phyloP scores from a whole-genome alignment of 2,329 filamentous ascomycete genomes.

The Trichoderma polysporum region DNA sequence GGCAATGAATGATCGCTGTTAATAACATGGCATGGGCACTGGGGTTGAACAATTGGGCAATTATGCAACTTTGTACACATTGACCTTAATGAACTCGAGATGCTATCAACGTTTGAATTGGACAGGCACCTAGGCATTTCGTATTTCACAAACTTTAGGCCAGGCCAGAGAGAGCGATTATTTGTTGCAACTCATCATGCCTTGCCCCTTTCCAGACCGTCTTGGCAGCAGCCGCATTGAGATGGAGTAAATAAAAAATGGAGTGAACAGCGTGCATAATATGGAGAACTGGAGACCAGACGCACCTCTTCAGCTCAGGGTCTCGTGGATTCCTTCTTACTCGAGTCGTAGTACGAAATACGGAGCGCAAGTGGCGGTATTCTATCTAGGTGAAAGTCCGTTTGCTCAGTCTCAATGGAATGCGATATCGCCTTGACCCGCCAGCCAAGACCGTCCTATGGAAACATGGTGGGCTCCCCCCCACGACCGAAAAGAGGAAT shows the following conservation, averaged over 20 bases:
- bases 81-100: neutral
- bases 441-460: neutral
- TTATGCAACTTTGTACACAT: neutral
- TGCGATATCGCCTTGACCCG: neutral
- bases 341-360: neutral
- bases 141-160: neutral
- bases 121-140: neutral
- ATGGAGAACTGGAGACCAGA: neutral
- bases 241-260: neutral
- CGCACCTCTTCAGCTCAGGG: neutral
- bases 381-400: neutral
- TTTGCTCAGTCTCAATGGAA: neutral
- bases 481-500: neutral
- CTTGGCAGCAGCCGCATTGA: neutral
- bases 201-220: conserved; percentile 5
- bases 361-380: neutral
- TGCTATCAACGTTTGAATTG: neutral
- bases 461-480: neutral
- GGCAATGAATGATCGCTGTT: neutral
- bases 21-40: neutral
- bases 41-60: neutral
- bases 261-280: neutral
- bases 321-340: conserved; percentile 10
- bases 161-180: neutral
- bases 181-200: neutral